Evolutionary conservation across 1,284 basidiomycete genomes (phyloP).

Genomic region (Acaromyces ingoldii): DNA sequence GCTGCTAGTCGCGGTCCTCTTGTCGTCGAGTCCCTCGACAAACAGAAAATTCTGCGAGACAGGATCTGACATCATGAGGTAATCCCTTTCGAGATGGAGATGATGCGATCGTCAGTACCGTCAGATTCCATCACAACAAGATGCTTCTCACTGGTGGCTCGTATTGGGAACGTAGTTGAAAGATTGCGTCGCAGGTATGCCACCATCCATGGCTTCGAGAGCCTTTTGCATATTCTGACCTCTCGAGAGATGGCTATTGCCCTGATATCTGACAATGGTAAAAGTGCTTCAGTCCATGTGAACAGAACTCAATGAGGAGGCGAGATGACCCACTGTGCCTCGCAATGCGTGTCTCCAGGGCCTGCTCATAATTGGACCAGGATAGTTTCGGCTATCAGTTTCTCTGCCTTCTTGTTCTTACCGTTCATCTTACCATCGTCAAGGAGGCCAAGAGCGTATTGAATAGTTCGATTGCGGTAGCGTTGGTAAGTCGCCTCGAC

Average conservation of each 20-base stretch:
- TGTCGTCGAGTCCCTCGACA: neutral
- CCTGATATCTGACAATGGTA: conserved; percentile 21
- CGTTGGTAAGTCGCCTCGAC: no score
- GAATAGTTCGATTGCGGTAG: conserved; percentile 28
- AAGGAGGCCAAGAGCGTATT: conserved; percentile 28
- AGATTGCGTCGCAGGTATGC: conserved; percentile 21
- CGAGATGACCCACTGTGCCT: conserved; percentile 15
- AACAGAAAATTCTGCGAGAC: conserved; percentile 27
- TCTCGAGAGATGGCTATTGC: conserved; percentile 29
- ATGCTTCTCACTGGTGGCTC: conserved; percentile 19
- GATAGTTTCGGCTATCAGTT: no score
- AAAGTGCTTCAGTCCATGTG: neutral
- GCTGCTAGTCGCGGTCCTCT: neutral
- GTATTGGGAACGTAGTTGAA: conserved; percentile 31
- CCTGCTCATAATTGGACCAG: no score
- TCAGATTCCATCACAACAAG: neutral
- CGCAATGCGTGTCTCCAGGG: conserved; percentile 37
- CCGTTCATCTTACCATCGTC: no score
- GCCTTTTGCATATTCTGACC: conserved; percentile 31
- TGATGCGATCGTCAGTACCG: neutral
- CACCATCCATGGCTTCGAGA: conserved; percentile 19
- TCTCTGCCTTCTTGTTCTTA: no score
- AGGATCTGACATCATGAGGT: conserved; percentile 32
- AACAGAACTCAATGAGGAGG: neutral
- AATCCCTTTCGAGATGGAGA: conserved; percentile 12